Conservation (phyloP, 75 land plant genomes). For the Sequoiadendron giganteum region DNA sequence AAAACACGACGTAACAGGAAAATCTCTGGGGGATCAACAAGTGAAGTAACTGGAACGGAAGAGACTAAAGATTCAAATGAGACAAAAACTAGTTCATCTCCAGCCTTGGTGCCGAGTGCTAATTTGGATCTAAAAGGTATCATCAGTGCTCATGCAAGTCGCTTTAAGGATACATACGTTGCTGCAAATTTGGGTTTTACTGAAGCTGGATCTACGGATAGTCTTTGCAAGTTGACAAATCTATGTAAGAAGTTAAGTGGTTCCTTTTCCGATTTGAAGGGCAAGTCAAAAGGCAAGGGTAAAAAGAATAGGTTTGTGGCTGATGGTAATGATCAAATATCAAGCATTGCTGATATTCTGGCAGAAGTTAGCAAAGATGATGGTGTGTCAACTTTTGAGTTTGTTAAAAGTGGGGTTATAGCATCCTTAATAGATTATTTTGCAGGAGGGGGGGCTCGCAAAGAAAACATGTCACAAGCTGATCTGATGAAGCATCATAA, state of each 20-base stretch:
- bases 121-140: constrained; percentile 21
- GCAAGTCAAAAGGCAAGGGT: constrained; percentile 10
- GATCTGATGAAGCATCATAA: neutral
- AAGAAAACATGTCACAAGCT: constrained; percentile 9
- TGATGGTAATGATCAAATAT: constrained; percentile 33
- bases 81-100: neutral
- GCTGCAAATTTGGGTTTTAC: constrained; percentile 11
- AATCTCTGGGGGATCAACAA: neutral
- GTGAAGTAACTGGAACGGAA: neutral
- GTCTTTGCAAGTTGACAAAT: constrained; percentile 44
- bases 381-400: constrained; percentile 72
- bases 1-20: constrained; percentile 1
- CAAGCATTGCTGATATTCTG: constrained; percentile 34
- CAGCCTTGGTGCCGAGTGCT: neutral
- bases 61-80: neutral
- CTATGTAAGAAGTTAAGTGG: constrained; percentile 40
- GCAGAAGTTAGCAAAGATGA: constrained; percentile 40
- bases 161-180: constrained; percentile 48
- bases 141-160: constrained; percentile 38
- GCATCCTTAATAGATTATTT: constrained; percentile 52
- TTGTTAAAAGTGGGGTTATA: constrained; percentile 71
- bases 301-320: constrained; percentile 1
- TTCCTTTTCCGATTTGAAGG: constrained; percentile 6
- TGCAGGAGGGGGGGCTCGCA: constrained; percentile 27
- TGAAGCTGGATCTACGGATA: constrained; percentile 31